Evolutionary conservation across 2,329 filamentous ascomycete species (phyloP), one percentile per base, ranked within the genome.

Genomic region (Colletotrichum somersetense): DNA sequence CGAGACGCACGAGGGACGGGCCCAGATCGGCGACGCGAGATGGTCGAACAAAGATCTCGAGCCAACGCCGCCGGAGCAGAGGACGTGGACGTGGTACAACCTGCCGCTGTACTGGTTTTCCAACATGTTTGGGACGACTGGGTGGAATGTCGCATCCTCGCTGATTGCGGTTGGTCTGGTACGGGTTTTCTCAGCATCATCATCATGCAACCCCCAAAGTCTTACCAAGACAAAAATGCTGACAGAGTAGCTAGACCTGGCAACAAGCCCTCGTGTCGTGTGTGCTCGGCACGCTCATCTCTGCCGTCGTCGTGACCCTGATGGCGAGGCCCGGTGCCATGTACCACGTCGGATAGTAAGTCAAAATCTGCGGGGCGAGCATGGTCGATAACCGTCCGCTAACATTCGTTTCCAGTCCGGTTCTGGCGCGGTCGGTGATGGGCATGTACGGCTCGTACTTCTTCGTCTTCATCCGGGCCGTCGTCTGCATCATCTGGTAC

Each of bases 371-470:
- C 26, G 7, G 10, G 8, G 55, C 8, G 2, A 10, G 8, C 12
- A 1, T 10, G 5, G 10, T 1, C 12, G 0, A 5, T 1, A 12
- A 16, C 5, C 0, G 20, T 7, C 30, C 5, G 4, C 61, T 76
- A n/a, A 75, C 52, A 0, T 46, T 2, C 18, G 11, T 2, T 3
- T 23, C 30, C 10, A 76, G 75, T 72, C 80, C 83, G 16, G 78
- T 84, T 14, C 79, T 83, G 38, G 80, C 78, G 58, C 78, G 82
- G 18, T 78, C 79, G 0, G 78, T 81, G 30, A 82, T 82, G 80
- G 83, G 83, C 20, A 82, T 83, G 75, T 84, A 81, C 77, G 83
- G 82, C n/a, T 79, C 81, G 2, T 82, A 82, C 71, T 82, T 84
- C 70, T 79, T 82, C 69, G 78, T 84, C 53, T 81, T 79, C 72